Evolutionary conservation across 2,329 filamentous ascomycete genomes (phyloP).

Genomic region (Aspergillus terreus): DNA sequence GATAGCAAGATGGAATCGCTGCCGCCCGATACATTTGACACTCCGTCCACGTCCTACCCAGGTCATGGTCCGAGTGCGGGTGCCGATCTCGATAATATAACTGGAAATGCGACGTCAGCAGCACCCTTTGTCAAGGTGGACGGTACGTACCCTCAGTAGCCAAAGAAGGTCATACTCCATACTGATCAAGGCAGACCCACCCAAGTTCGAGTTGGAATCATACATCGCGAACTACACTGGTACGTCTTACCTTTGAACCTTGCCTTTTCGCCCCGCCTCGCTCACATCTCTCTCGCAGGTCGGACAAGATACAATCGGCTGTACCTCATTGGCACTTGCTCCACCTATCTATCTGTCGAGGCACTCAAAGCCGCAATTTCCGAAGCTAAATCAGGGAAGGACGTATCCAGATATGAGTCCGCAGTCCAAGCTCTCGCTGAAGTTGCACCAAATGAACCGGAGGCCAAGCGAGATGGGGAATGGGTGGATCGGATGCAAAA

Average conservation of each 20-base stretch:
- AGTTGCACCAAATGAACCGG: conserved; percentile 63
- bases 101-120: not conserved
- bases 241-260: conserved; percentile 35
- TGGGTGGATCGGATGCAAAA: conserved; percentile 71
- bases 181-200: conserved; percentile 54
- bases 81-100: not conserved
- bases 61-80: not conserved
- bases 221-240: conserved; percentile 89
- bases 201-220: conserved; percentile 86
- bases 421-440: conserved; percentile 63
- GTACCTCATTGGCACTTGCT: conserved; percentile 74
- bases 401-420: conserved; percentile 67
- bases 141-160: not conserved
- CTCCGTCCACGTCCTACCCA: not conserved
- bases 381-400: conserved; percentile 72
- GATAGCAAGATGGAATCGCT: not conserved
- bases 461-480: conserved; percentile 62
- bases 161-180: not conserved
- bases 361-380: conserved; percentile 73
- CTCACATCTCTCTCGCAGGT: conserved; percentile 48
- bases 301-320: conserved; percentile 78
- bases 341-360: conserved; percentile 70
- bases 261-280: conserved; percentile 1
- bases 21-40: not conserved
- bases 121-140: not conserved